Percentiles rank a stretch among this genome's conserved stretches.
phyloP scores from a whole-genome alignment of 2,329 filamentous ascomycete genomes.

The Nemania sp. region DNA sequence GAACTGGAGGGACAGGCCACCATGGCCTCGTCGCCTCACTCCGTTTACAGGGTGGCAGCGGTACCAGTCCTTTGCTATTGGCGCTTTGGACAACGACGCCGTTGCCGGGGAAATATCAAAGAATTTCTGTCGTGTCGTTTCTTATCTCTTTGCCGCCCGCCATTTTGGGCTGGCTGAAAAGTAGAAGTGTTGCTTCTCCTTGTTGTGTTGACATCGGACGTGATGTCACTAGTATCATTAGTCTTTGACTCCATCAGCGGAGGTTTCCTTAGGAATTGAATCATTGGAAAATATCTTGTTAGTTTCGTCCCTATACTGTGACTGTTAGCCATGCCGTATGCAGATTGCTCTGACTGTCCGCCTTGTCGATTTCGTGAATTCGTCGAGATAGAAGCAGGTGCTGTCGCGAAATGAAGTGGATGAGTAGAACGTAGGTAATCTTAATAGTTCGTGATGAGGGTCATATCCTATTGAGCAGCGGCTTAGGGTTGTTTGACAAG shows the following conservation, averaged over 20 bases:
- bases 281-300: neutral
- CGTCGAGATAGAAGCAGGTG: too few species aligned
- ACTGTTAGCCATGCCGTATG: neutral
- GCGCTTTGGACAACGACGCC: slow-evolving; percentile 44
- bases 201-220: slow-evolving; percentile 2
- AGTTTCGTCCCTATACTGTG: neutral
- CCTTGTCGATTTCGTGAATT: too few species aligned
- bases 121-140: slow-evolving; percentile 44
- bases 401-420: too few species aligned
- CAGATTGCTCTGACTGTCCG: neutral
- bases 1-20: slow-evolving; percentile 52
- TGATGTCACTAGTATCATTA: neutral
- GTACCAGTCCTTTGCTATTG: slow-evolving; percentile 47
- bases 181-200: slow-evolving; percentile 3
- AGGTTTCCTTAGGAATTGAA: slow-evolving; percentile 14
- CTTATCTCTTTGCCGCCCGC: slow-evolving; percentile 1
- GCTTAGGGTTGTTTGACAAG: neutral
- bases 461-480: neutral
- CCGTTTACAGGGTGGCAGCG: slow-evolving; percentile 40
- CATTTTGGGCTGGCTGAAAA: slow-evolving; percentile 4
- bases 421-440: too few species aligned
- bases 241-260: neutral
- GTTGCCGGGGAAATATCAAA: slow-evolving; percentile 41
- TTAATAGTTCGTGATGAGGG: too few species aligned
- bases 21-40: slow-evolving; percentile 42